A percentile compares a stretch with the other conserved stretches of the same genome.
phyloP scores from a whole-genome alignment of 2,329 filamentous ascomycete species.

The Pseudogymnoascus sp. region DNA sequence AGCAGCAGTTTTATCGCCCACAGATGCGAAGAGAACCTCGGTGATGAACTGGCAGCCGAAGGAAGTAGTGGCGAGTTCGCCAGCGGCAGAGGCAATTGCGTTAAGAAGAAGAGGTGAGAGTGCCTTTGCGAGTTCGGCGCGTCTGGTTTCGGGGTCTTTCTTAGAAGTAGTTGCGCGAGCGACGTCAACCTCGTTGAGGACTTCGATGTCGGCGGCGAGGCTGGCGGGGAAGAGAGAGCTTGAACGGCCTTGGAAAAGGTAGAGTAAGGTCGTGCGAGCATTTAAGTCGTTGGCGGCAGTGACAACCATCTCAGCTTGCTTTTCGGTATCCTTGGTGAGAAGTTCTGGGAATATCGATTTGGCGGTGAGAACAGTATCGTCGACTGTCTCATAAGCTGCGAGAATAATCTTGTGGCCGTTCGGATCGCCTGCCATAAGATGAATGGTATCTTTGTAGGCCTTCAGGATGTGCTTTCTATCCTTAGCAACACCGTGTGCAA shows the following conservation, averaged over 20 bases:
- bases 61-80: conserved; percentile 60
- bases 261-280: conserved; percentile 62
- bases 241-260: conserved; percentile 65
- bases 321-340: conserved; percentile 59
- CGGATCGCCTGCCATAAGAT: conserved; percentile 72
- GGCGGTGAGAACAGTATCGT: conserved; percentile 81
- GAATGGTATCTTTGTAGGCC: conserved; percentile 82
- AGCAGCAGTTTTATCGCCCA: conserved; percentile 68
- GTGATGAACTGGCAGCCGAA: conserved; percentile 83
- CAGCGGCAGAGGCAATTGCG: conserved; percentile 59
- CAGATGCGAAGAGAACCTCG: conserved; percentile 68
- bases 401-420: conserved; percentile 76
- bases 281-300: conserved; percentile 56
- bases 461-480: conserved; percentile 84
- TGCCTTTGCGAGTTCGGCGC: conserved; percentile 65
- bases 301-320: conserved; percentile 54
- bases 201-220: conserved; percentile 56
- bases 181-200: conserved; percentile 68
- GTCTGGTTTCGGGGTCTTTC: conserved; percentile 72
- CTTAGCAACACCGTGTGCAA: conserved; percentile 83
- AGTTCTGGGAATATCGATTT: conserved; percentile 86
- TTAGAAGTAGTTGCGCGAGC: conserved; percentile 82
- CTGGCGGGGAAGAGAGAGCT: conserved; percentile 52
- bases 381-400: conserved; percentile 80
- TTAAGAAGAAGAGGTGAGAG: conserved; percentile 68